Evolutionary conservation across 2,329 filamentous ascomycete species (phyloP).

Genomic region (Xylariomycetidae sp.): DNA sequence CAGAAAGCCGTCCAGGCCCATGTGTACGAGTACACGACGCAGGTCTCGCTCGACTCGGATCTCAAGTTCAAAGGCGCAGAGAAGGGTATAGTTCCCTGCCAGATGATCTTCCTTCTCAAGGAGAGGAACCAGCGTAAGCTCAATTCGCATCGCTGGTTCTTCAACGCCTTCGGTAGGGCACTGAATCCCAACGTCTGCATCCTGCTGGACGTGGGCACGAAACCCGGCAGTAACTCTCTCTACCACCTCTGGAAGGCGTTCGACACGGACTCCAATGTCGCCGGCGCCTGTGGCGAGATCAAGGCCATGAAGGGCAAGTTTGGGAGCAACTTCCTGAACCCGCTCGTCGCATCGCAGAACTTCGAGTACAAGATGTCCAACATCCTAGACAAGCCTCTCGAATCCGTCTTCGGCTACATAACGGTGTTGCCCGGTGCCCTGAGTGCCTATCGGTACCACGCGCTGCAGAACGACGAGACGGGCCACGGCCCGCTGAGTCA

Average conservation of each 20-base stretch:
- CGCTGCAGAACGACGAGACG: slow-evolving; percentile 94
- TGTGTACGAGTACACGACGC: slow-evolving; percentile 98
- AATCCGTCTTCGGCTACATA: slow-evolving; percentile 97
- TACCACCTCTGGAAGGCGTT: slow-evolving; percentile 99
- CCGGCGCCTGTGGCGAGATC: slow-evolving; percentile 95
- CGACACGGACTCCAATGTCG: slow-evolving; percentile 94
- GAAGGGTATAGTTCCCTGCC: slow-evolving; percentile 96
- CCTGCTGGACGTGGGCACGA: slow-evolving; percentile 91
- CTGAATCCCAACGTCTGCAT: slow-evolving; percentile 97
- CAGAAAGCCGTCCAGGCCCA: slow-evolving; percentile 92
- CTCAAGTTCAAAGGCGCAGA: slow-evolving; percentile 99
- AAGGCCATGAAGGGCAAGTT: slow-evolving; percentile 89
- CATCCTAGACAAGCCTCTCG: slow-evolving; percentile 94
- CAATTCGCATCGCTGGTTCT: slow-evolving; percentile 98
- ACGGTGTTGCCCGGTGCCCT: slow-evolving; percentile 94
- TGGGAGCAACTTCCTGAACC: slow-evolving; percentile 87
- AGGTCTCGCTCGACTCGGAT: slow-evolving; percentile 91
- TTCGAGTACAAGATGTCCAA: slow-evolving; percentile 99
- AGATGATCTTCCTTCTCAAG: slow-evolving; percentile 98
- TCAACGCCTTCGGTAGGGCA: slow-evolving; percentile 92
- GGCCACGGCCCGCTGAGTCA: slow-evolving; percentile 89
- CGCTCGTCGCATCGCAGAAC: slow-evolving; percentile 92
- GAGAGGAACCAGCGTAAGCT: slow-evolving; percentile 97
- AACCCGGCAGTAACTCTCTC: slow-evolving; percentile 81
- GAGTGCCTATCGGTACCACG: slow-evolving; percentile 94